phyloP scores from a whole-genome alignment of 441 rosid genomes.

The Populus hybrid region DNA sequence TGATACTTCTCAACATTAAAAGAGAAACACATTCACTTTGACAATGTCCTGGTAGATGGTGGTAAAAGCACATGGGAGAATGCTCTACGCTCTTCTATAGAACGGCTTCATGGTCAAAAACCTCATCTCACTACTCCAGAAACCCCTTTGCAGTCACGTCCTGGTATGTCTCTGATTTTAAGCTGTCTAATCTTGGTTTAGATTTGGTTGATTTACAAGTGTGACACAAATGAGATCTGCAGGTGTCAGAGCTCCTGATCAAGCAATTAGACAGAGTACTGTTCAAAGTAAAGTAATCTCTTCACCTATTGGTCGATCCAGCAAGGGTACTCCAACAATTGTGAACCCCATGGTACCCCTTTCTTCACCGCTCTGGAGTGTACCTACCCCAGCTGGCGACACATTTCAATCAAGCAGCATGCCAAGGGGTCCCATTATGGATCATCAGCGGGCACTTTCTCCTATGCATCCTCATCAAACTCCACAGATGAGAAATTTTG shows the following conservation, averaged over 20 bases:
- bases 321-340: slow-evolving; percentile 53
- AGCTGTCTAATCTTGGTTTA: slow-evolving; percentile 12
- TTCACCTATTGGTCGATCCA: slow-evolving; percentile 51
- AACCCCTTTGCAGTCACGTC: slow-evolving; percentile 64
- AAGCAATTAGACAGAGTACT: slow-evolving; percentile 47
- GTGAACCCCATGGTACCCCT: slow-evolving; percentile 61
- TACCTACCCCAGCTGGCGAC: slow-evolving; percentile 57
- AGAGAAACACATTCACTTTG: slow-evolving; percentile 19
- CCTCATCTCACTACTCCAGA: slow-evolving; percentile 46
- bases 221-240: slow-evolving; percentile 18
- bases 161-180: slow-evolving; percentile 44
- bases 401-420: slow-evolving; percentile 53
- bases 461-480: slow-evolving; percentile 71
- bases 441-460: slow-evolving; percentile 61
- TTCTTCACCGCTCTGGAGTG: slow-evolving; percentile 92
- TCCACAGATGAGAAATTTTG: slow-evolving; percentile 57
- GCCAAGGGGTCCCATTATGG: slow-evolving; percentile 60
- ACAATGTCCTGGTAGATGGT: slow-evolving; percentile 53
- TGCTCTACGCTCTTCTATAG: slow-evolving; percentile 68
- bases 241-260: slow-evolving; percentile 54
- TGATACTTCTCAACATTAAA: background rate
- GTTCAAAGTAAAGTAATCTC: slow-evolving; percentile 47
- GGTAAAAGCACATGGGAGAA: slow-evolving; percentile 87
- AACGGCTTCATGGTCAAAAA: slow-evolving; percentile 60
- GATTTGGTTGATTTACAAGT: slow-evolving; percentile 13